Conservation (phyloP, 139 green algal species). For the Tetraselmis striata region DNA sequence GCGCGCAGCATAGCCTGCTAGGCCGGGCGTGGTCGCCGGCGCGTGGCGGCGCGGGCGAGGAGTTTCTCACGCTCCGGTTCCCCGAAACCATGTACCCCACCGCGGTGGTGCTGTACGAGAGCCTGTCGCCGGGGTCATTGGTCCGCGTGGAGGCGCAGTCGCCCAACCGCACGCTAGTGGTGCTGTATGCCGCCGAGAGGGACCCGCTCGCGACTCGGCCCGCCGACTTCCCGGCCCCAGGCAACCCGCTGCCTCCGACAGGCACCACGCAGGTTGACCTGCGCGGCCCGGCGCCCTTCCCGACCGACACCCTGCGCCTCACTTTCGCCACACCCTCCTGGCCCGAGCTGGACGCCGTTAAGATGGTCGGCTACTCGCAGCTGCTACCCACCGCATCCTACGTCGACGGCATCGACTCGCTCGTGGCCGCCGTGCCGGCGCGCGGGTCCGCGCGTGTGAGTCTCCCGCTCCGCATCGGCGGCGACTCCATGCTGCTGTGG, state of each 20-base stretch:
- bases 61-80: not conserved
- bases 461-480: not conserved
- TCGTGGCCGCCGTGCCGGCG: not conserved
- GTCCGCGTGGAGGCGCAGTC: not conserved
- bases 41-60: not conserved
- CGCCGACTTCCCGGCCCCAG: not conserved
- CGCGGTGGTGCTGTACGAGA: slow-evolving; percentile 1
- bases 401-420: not conserved
- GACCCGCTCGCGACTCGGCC: not conserved
- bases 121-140: not conserved
- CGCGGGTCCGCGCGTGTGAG: not conserved
- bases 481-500: not conserved
- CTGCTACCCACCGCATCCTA: not conserved
- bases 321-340: slow-evolving; percentile 3
- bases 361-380: not conserved
- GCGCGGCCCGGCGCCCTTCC: not conserved
- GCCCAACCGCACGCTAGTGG: not conserved
- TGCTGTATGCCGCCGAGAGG: not conserved
- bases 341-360: slow-evolving; percentile 13
- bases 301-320: not conserved
- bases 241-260: not conserved
- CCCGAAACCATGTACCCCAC: not conserved
- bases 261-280: not conserved
- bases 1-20: not conserved
- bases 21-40: not conserved